Evolutionary conservation across 306 rosid species (phyloP), one percentile per base, ranked within the genome.

Genomic region (Chamaecrista fasciculata): DNA sequence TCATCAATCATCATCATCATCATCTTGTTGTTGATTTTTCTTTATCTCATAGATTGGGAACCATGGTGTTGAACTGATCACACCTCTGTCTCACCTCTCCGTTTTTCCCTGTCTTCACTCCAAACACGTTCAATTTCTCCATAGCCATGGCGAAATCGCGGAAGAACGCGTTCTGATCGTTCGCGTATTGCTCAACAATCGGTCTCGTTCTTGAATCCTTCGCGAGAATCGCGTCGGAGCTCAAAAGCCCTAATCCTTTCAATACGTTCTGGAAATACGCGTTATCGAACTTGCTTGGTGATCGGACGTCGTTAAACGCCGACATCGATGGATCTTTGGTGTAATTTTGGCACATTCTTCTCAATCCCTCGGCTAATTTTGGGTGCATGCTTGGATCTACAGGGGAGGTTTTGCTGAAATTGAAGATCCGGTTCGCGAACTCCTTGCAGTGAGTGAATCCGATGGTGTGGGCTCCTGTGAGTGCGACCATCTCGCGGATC

Each of bases 371-470:
- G 0, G 76, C 91, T 4, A 71, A 47, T 3, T 79, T 81, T 0
- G 83, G 85, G 53, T 81, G 72, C 4, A 76, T 21, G 11, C 82
- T 10, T 0, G 89, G 92, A 11, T 86, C 92, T 0, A 36, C 51
- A 0, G 66, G 60, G 1, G 79, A 60, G 2, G 75, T 79, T 2
- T 44, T 20, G 75, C 84, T 81, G 60, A 64, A 86, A 44, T 81
- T 61, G 76, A 67, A 81, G 67, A 84, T 77, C 7, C 89, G 53
- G 26, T 72, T 8, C 36, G 48, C 53, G 48, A 86, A 84, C 31
- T 86, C 86, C 65, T 72, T 79, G 70, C 89, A 86, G 6, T 86
- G 92, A 1, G 87, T 74, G 76, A 86, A 84, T 0, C 92, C 88
- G 5, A 86, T 81, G 7, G 91, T 81, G 67, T 86, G 91, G 4